Conservation (phyloP, 164 flowering plant species). For the Berberis vulgaris region DNA sequence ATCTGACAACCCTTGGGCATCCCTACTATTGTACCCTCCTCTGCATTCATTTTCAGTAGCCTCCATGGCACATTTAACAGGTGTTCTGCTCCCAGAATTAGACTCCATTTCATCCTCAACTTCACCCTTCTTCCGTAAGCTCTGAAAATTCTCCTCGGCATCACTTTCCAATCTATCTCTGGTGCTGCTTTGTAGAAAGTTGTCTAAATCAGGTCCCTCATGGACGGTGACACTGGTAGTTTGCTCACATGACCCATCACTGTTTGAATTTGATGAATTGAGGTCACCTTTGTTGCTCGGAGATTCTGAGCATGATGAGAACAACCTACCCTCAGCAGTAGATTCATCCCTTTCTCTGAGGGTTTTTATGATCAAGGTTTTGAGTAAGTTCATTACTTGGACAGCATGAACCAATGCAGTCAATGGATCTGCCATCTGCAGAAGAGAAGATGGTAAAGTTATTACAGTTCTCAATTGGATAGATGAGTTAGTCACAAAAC, state of each 20-base stretch:
- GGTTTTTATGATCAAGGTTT: slow-evolving; percentile 18
- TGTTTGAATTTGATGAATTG: slow-evolving; percentile 14
- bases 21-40: slow-evolving; percentile 26
- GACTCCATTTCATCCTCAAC: slow-evolving; percentile 28
- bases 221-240: slow-evolving; percentile 8
- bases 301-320: slow-evolving; percentile 17
- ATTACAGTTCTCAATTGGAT: neutral
- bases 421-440: slow-evolving; percentile 34
- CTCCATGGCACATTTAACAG: slow-evolving; percentile 11
- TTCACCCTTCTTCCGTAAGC: slow-evolving; percentile 22
- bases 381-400: slow-evolving; percentile 32
- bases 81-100: slow-evolving; percentile 13
- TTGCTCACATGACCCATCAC: slow-evolving; percentile 7
- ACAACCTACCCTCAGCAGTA: slow-evolving; percentile 4
- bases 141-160: slow-evolving; percentile 33
- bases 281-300: slow-evolving; percentile 8
- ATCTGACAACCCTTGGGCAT: slow-evolving; percentile 36
- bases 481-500: neutral
- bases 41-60: slow-evolving; percentile 17
- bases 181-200: slow-evolving; percentile 20
- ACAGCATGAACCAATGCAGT: slow-evolving; percentile 33
- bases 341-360: slow-evolving; percentile 25
- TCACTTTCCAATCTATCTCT: slow-evolving; percentile 31
- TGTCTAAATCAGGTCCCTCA: slow-evolving; percentile 5
- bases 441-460: neutral